These are phyloP conservation scores for Dendrocalamus latiflorus DNA, from an alignment of 202 grass and related monocot genomes.

Conservation along the genomic window DNA sequence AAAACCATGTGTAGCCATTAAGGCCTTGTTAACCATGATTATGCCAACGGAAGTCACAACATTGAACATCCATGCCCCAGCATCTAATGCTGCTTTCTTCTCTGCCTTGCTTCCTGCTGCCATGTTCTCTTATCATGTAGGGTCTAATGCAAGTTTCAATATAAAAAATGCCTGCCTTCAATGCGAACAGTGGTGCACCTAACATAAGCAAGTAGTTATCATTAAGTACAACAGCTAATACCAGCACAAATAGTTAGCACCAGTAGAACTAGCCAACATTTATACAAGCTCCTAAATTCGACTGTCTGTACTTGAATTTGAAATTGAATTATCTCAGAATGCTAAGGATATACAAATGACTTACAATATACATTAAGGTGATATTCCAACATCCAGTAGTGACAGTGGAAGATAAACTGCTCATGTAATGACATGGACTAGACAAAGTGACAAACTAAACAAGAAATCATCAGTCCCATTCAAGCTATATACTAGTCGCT, in stretches of 20 bases:
- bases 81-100: too few relatives aligned
- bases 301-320: too few relatives aligned
- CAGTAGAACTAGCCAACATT: too few relatives aligned
- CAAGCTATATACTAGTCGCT: not conserved
- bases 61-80: conserved; percentile 76
- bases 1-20: conserved; percentile 67
- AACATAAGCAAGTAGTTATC: not conserved
- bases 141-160: not conserved
- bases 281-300: too few relatives aligned
- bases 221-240: not conserved
- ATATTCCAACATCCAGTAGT: not conserved
- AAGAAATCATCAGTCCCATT: not conserved
- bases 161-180: not conserved
- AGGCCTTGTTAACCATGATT: too few relatives aligned
- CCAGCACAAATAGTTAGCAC: too few relatives aligned
- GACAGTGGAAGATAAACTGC: too few relatives aligned
- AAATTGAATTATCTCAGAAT: not conserved
- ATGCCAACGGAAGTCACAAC: conserved; percentile 74
- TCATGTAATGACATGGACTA: not conserved
- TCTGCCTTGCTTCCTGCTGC: conserved; percentile 57
- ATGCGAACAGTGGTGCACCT: not conserved
- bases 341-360: not conserved
- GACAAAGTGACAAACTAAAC: not conserved
- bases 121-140: conserved; percentile 40
- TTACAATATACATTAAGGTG: not conserved